Conservation (phyloP, 225 moss, liverwort and hornwort species). For the Marchantia polymorpha region DNA sequence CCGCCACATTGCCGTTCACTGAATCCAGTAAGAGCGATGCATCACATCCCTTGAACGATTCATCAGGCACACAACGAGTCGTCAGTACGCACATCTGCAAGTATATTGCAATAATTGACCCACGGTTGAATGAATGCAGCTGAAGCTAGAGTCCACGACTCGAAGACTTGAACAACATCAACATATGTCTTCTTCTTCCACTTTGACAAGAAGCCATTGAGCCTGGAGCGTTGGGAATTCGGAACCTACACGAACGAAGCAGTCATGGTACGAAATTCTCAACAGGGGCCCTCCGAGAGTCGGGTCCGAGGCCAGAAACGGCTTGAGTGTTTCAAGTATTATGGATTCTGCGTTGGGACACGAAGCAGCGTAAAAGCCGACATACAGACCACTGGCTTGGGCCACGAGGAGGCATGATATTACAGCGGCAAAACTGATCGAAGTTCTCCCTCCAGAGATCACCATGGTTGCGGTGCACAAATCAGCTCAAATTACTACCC, state of each 20-base stretch:
- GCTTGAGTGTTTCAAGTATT: neutral
- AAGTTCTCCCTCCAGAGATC: neutral
- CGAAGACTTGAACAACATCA: no score
- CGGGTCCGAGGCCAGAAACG: constrained; percentile 1
- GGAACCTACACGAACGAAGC: constrained; percentile 26
- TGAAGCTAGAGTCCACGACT: no score
- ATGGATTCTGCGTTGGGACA: constrained; percentile 18
- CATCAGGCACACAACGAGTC: no score
- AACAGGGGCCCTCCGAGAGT: constrained; percentile 13
- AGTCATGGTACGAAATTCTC: constrained; percentile 22
- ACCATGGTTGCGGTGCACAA: neutral
- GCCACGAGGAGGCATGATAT: neutral
- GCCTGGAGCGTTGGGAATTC: neutral
- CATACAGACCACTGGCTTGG: neutral
- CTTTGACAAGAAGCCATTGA: no score
- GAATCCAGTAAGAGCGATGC: constrained; percentile 26
- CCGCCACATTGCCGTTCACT: neutral
- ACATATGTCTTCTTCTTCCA: no score
- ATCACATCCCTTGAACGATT: constrained; percentile 16
- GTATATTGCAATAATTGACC: no score
- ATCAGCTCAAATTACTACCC: no score
- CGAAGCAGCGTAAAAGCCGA: neutral
- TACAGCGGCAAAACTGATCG: neutral
- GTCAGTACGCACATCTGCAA: no score
- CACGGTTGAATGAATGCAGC: no score